Conservation (phyloP, 768 basidiomycete genomes). For the Xerocomus brunneocitrinus region DNA sequence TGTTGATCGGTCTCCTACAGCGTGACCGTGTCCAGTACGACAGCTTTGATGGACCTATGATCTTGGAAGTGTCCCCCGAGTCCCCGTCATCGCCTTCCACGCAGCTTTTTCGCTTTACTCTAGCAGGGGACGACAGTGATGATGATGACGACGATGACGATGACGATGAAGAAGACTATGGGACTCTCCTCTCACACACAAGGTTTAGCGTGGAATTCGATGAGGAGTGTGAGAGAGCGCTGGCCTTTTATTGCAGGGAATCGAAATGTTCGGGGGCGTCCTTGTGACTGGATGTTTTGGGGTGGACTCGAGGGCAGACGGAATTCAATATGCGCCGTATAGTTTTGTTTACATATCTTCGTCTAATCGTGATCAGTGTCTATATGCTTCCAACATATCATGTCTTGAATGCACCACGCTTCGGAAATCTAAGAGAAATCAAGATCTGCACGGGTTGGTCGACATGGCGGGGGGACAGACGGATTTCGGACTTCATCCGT, state of each 20-base stretch:
- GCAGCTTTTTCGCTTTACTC: conserved; percentile 20
- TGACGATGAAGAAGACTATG: conserved; percentile 29
- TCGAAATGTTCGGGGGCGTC: neutral
- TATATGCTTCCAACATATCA: conserved; percentile 3
- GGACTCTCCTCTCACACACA: conserved; percentile 14
- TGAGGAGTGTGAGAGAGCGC: conserved; percentile 24
- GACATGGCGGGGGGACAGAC: neutral
- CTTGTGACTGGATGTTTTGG: neutral
- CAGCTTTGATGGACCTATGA: neutral
- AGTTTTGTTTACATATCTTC: conserved; percentile 16
- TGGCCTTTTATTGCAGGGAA: conserved; percentile 23
- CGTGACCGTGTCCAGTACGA: conserved; percentile 21
- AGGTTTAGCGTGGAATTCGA: conserved; percentile 19
- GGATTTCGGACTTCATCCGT: too few species aligned
- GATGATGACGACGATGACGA: conserved; percentile 10
- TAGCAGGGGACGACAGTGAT: conserved; percentile 18
- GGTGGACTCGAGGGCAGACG: neutral
- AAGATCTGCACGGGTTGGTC: neutral
- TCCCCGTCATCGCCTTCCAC: neutral
- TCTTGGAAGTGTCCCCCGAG: neutral
- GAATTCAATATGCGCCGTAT: conserved; percentile 7
- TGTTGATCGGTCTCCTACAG: conserved; percentile 43
- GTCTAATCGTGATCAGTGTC: conserved; percentile 18
- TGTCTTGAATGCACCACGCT: neutral
- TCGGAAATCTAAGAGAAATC: neutral